Evolutionary conservation across 371 early-diverging fungal species (phyloP), one percentile per base, ranked within the genome.

Genomic region (Cokeromyces recurvatus): DNA sequence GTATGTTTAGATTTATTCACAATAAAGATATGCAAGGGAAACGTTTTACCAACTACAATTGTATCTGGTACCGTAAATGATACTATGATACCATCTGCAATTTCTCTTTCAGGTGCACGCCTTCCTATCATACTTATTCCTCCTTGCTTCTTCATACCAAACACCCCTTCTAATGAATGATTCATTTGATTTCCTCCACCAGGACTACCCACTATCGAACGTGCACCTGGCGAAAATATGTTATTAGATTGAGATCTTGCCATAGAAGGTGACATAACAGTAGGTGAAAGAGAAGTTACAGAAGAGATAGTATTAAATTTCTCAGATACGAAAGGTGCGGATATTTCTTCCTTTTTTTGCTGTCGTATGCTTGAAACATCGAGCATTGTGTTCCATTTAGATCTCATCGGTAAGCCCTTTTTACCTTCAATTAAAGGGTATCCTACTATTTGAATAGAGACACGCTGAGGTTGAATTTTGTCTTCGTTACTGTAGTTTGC

Each of bases 1-100:
- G 79, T 76, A 35, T 77, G 77, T 25, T 77, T 71, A n/a, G 87
- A 84, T 15, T 82, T 64, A 59, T 88, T 90, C 20, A 87, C 85
- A 56, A 87, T 72, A 46, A 87, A 82, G 27, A 86, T 71, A 45
- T 87, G 82, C 0, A 89, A 70, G 2, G 82, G 78, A 56, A 90
- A 90, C 9, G 81, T 70, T 40, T 82, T 83, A 9, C 85, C 84
- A 0, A 83, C 73, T 16, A 40, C 32, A 16, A 70, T 64, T 0
- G 46, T 23, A 4, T 59, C 51, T 12, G 67, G 61, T 12, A 62
- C 81, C 7, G 86, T 74, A 55, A 88, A 85, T 0, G 85, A 84
- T 2, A 86, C 69, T 10, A 83, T 77, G 59, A 88, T 76, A 11
- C 82, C 87, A 53, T 77, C 78, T 0, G 65, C 59, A 4, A 71